Evolutionary conservation across 2,329 filamentous ascomycete species (phyloP).

Genomic region (Colletotrichum filicis): DNA sequence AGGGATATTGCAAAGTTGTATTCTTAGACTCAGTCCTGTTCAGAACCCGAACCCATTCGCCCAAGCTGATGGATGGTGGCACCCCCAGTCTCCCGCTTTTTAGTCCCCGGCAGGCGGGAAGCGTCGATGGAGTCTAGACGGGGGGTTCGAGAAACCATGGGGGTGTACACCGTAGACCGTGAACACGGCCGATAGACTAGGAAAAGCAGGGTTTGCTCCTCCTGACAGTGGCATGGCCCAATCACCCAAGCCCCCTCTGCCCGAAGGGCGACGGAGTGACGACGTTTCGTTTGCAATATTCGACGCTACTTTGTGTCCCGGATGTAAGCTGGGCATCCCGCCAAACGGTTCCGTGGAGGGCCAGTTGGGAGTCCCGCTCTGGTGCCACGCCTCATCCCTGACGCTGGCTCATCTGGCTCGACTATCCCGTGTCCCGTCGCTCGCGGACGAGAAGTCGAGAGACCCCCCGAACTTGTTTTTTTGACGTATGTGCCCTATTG

Average conservation of each 20-base stretch:
- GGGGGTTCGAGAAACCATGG: conserved; percentile 11
- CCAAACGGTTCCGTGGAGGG: conserved; percentile 19
- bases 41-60: conserved; percentile 1
- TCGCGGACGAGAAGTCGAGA: background rate
- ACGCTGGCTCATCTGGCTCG: conserved; percentile 10
- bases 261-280: conserved; percentile 15
- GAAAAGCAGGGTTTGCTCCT: conserved; percentile 24
- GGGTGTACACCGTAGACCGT: background rate
- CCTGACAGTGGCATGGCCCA: conserved; percentile 15
- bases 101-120: conserved; percentile 22
- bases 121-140: conserved; percentile 14
- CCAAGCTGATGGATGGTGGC: conserved; percentile 5
- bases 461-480: conserved; percentile 5
- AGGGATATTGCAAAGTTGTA: background rate
- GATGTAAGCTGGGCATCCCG: conserved; percentile 12
- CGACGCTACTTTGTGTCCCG: conserved; percentile 15
- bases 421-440: conserved; percentile 16
- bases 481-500: conserved; percentile 29
- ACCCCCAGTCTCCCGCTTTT: conserved; percentile 29
- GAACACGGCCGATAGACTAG: background rate
- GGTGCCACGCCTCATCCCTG: conserved; percentile 26
- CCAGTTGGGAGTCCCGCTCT: conserved; percentile 10
- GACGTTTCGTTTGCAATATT: conserved; percentile 20
- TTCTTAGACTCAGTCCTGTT: background rate
- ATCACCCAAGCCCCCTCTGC: conserved; percentile 4